A percentile compares a stretch with the other conserved stretches of the same genome.
Conservation (phyloP, 306 rosid species). For the Trichosanthes truncata region DNA sequence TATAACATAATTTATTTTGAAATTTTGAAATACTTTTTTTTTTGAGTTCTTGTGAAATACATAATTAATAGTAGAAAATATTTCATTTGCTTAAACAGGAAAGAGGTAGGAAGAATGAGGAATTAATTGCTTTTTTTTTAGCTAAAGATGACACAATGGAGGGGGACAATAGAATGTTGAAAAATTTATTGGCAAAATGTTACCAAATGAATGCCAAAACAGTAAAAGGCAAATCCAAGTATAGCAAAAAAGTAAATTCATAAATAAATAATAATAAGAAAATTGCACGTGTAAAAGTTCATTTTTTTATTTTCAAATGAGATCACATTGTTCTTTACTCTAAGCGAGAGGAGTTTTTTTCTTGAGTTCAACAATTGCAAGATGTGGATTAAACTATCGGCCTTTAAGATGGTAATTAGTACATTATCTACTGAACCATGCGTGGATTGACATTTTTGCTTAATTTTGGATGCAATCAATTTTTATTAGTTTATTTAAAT, state of each 20-base stretch:
- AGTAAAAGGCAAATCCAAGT: no score
- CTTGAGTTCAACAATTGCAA: no score
- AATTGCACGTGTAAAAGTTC: neutral
- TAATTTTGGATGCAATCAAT: no score
- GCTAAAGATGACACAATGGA: neutral
- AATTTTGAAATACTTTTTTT: no score
- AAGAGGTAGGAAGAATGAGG: neutral
- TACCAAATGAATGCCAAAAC: neutral
- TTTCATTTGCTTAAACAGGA: neutral
- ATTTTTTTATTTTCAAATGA: neutral
- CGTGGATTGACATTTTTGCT: no score
- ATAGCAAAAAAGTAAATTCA: neutral
- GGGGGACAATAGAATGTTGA: neutral
- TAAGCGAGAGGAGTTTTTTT: no score
- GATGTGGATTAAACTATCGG: no score
- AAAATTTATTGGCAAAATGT: neutral
- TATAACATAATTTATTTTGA: neutral
- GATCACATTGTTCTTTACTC: neutral
- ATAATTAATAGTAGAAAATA: neutral
- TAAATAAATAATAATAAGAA: neutral
- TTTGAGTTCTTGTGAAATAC: neutral
- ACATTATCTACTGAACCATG: no score
- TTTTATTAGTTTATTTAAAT: no score
- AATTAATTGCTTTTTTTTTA: neutral
- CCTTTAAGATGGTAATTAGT: no score